Base-by-base conservation (phyloP, 352 stramenopile species). In the Globisporangium spiculum region DNA sequence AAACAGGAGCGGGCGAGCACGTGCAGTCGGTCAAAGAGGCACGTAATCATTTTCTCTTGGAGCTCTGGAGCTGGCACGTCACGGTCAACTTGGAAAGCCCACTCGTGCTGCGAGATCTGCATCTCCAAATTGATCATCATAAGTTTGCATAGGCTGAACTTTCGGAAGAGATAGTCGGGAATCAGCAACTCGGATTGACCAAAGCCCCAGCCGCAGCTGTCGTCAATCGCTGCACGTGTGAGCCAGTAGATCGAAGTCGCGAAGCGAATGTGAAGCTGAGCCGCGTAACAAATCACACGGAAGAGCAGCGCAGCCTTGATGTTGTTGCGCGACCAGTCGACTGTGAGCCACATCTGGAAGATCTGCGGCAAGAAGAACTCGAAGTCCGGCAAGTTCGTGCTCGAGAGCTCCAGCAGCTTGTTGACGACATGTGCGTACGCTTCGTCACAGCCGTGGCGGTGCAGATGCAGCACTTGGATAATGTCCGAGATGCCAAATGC, bases 321-420 rank as follows among this genome's bases (percentile, higher is more conserved):
- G 38, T 77, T 90, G 67, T 93, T 92, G 46, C 70, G 78, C 1
- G 77, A 78, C 78, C 82, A 92, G 76, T 93, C 85, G 52, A 92
- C 82, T 2, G 86, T 91, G 53, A 92, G 74, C 86, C 86, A 94
- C 75, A 93, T 82, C 60, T 94, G 86, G 67, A 93, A 94, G 52
- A 94, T 73, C 66, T 94, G 84, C 7, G 86, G 86, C 60, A 94
- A 56, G 69, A 94, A 94, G 54, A 94, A 94, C 70, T 94, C 86
- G 46, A 94, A 94, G 70, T 94, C 86, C 10, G 83, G 69, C 48
- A 94, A 50, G 64, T 90, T 91, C 16, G 76, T 73, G 12, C 72
- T 66, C 50, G 84, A 78, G 22, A 93, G 72, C 62, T 89, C 80
- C 65, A 94, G 69, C 27, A 94, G 68, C 63, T 93, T 92, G 69